phyloP scores from a whole-genome alignment of 257 asterid genomes.

The Lycium ferocissimum region DNA sequence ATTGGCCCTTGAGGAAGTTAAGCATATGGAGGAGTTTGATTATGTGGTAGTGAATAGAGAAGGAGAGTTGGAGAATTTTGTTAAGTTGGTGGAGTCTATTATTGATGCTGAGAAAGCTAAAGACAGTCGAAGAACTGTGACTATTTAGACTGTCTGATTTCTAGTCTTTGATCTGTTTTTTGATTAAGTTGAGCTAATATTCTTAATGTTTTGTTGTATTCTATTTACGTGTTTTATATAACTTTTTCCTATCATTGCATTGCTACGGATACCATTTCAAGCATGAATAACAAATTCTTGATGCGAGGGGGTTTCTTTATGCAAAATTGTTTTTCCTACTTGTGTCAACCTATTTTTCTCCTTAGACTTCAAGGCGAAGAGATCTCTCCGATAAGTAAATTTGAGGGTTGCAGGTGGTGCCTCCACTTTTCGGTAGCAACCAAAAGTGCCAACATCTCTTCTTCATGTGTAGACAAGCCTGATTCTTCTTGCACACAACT shows the following conservation, averaged over 20 bases:
- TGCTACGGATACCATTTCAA: background rate
- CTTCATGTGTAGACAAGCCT: too few species aligned
- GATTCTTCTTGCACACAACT: too few species aligned
- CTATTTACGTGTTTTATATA: background rate
- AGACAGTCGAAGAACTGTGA: constrained; percentile 66
- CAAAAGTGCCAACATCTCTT: too few species aligned
- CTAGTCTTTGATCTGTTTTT: background rate
- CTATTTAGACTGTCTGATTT: constrained; percentile 42
- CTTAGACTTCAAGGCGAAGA: too few species aligned
- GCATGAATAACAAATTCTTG: background rate
- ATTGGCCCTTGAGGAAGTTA: constrained; percentile 83
- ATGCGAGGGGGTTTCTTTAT: background rate
- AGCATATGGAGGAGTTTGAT: constrained; percentile 78
- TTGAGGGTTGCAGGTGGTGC: too few species aligned
- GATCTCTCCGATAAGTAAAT: too few species aligned
- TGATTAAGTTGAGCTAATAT: constrained; percentile 9
- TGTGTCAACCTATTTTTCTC: background rate
- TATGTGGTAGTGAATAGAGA: constrained; percentile 91
- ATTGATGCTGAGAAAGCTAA: constrained; percentile 95
- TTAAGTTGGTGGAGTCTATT: constrained; percentile 74
- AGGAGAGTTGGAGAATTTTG: constrained; percentile 84
- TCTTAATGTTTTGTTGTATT: background rate
- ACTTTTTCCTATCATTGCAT: background rate
- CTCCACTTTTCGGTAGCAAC: too few species aligned
- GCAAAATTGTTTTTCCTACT: background rate